phyloP scores from a whole-genome alignment of 2,329 filamentous ascomycete species.

The Nemania sp. region DNA sequence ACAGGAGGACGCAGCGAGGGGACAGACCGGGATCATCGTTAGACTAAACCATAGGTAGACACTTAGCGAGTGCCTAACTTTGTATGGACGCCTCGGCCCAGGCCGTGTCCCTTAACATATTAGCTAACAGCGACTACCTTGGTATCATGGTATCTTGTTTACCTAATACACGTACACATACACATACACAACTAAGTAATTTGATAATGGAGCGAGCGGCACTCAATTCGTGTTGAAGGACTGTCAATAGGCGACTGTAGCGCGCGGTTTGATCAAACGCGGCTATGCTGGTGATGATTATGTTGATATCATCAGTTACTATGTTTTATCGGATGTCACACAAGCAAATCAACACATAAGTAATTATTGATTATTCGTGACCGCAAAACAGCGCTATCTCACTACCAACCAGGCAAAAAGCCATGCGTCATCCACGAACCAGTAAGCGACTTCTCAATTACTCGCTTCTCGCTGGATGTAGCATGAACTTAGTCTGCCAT shows the following conservation, averaged over 20 bases:
- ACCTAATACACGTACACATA: too few species aligned
- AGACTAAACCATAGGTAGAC: too few species aligned
- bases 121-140: not conserved
- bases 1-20: not conserved
- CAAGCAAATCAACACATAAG: not conserved
- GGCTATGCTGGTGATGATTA: not conserved
- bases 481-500: not conserved
- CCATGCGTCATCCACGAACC: not conserved
- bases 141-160: too few species aligned
- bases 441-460: constrained; percentile 5
- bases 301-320: not conserved
- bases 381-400: constrained; percentile 1
- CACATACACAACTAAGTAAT: too few species aligned
- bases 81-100: too few species aligned
- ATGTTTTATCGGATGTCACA: not conserved
- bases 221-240: too few species aligned
- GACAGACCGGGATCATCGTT: not conserved
- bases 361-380: not conserved
- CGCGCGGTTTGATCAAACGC: not conserved
- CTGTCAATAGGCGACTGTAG: not conserved
- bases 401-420: constrained; percentile 18
- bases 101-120: too few species aligned
- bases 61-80: too few species aligned
- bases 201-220: too few species aligned
- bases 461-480: constrained; percentile 11